These are phyloP conservation scores for Boletus eberwhitei DNA, from an alignment of 768 basidiomycete species.

Conservation along the genomic window DNA sequence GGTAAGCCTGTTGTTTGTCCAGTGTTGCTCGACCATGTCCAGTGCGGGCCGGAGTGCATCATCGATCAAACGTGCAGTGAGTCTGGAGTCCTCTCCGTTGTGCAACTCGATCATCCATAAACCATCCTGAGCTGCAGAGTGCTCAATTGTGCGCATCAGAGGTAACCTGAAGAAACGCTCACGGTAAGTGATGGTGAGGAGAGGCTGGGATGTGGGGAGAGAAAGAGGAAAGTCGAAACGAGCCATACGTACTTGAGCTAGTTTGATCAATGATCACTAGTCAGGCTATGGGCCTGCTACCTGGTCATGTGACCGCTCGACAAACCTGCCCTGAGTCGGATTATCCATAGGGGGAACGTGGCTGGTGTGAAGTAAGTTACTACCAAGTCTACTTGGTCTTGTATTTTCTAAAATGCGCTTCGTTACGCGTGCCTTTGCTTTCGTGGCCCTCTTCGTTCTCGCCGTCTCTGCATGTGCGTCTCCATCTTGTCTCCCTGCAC, in stretches of 20 bases:
- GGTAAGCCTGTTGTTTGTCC: constrained; percentile 53
- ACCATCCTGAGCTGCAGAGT: constrained; percentile 38
- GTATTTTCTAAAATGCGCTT: constrained; percentile 32
- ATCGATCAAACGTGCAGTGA: constrained; percentile 57
- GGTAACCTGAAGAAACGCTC: constrained; percentile 13
- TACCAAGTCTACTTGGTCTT: background rate
- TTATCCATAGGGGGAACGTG: constrained; percentile 27
- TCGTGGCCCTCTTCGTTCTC: constrained; percentile 29
- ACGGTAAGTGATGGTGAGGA: constrained; percentile 72
- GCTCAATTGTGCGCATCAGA: background rate
- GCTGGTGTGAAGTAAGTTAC: background rate
- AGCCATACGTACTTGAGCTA: constrained; percentile 1
- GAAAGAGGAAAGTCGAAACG: constrained; percentile 34
- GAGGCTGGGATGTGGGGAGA: constrained; percentile 47
- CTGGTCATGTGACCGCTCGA: constrained; percentile 14
- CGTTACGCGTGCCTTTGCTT: constrained; percentile 25
- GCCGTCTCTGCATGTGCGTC: constrained; percentile 31
- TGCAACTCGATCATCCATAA: constrained; percentile 81
- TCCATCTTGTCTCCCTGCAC: background rate
- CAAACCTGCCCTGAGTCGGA: constrained; percentile 27
- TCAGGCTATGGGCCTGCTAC: background rate
- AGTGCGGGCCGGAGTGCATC: constrained; percentile 66
- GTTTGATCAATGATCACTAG: background rate
- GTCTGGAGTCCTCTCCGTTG: constrained; percentile 70
- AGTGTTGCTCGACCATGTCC: constrained; percentile 68